A percentile compares a stretch with the other conserved stretches of the same genome.
Conservation (phyloP, 768 basidiomycete genomes). For the Peribolospora baueri region DNA sequence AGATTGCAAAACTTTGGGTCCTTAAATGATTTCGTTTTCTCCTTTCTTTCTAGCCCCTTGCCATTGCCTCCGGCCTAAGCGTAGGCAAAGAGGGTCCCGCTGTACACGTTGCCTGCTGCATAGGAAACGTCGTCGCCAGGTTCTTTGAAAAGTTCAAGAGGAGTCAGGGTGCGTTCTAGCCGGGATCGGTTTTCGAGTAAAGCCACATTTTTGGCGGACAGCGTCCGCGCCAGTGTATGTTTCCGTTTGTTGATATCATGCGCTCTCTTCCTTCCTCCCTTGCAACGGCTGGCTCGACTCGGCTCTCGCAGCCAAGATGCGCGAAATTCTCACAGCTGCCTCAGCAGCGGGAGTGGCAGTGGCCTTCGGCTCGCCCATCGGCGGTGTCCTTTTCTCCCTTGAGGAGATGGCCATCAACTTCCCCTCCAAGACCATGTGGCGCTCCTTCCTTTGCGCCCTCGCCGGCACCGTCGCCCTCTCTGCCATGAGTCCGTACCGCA, state of each 20-base stretch:
- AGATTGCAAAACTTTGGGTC: background rate
- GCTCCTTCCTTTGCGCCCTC: slow-evolving; percentile 87
- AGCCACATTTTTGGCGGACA: background rate
- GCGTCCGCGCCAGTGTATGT: background rate
- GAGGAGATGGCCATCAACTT: slow-evolving; percentile 99
- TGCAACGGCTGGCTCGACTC: slow-evolving; percentile 19
- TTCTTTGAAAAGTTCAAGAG: slow-evolving; percentile 56
- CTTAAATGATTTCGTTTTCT: background rate
- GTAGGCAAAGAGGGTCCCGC: slow-evolving; percentile 97
- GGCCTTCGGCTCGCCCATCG: slow-evolving; percentile 93
- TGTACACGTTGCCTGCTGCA: slow-evolving; percentile 86
- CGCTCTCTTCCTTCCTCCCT: slow-evolving; percentile 6
- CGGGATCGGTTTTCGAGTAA: no score
- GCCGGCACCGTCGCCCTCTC: slow-evolving; percentile 89
- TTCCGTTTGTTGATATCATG: background rate
- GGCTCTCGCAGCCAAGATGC: slow-evolving; percentile 25
- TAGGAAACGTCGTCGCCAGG: slow-evolving; percentile 71
- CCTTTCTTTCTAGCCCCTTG: slow-evolving; percentile 41
- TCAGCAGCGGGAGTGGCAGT: slow-evolving; percentile 97
- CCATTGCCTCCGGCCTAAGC: slow-evolving; percentile 87
- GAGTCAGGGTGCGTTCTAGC: slow-evolving; percentile 46
- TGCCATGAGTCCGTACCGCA: slow-evolving; percentile 93
- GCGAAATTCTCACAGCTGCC: slow-evolving; percentile 79
- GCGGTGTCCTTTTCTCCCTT: slow-evolving; percentile 89
- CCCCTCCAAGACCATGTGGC: slow-evolving; percentile 96